phyloP scores from a whole-genome alignment of 441 rosid species.

The Populus tomentosa region DNA sequence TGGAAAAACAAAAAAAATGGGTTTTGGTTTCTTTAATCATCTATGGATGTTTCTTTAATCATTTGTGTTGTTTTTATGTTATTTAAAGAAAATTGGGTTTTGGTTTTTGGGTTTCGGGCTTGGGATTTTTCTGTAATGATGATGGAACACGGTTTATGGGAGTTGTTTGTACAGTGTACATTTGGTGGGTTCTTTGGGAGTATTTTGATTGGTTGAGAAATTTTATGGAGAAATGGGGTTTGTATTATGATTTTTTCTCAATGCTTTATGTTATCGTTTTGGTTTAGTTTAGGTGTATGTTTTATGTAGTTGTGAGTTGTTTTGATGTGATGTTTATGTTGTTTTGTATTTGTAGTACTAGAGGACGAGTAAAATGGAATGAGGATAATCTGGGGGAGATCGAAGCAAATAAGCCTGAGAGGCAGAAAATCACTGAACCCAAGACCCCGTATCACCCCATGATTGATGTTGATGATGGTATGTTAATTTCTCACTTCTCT shows the following conservation, averaged over 20 bases:
- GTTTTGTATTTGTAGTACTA: constrained; percentile 21
- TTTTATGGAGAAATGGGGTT: not conserved
- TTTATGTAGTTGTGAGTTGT: not conserved
- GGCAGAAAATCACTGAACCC: constrained; percentile 98
- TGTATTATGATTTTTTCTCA: not conserved
- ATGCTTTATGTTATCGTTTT: not conserved
- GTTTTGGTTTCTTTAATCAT: not conserved
- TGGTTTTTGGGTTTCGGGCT: not conserved
- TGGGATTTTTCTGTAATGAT: too few species aligned
- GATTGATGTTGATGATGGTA: constrained; percentile 85
- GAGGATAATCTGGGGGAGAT: constrained; percentile 81
- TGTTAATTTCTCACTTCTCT: constrained; percentile 10
- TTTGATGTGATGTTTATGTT: constrained; percentile 18
- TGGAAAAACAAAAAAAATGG: not conserved
- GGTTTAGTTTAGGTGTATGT: not conserved
- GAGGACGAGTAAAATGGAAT: constrained; percentile 70
- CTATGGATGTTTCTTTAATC: not conserved
- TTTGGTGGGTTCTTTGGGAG: not conserved
- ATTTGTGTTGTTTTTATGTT: not conserved
- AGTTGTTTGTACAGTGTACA: not conserved
- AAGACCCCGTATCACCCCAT: constrained; percentile 95
- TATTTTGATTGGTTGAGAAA: not conserved
- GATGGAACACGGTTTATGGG: not conserved
- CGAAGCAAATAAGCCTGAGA: constrained; percentile 88
- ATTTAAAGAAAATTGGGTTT: not conserved